Evolutionary conservation across 2,329 filamentous ascomycete genomes (phyloP), one percentile per base, ranked within the genome.

Genomic region (Fusarium pseudoanthophilum): DNA sequence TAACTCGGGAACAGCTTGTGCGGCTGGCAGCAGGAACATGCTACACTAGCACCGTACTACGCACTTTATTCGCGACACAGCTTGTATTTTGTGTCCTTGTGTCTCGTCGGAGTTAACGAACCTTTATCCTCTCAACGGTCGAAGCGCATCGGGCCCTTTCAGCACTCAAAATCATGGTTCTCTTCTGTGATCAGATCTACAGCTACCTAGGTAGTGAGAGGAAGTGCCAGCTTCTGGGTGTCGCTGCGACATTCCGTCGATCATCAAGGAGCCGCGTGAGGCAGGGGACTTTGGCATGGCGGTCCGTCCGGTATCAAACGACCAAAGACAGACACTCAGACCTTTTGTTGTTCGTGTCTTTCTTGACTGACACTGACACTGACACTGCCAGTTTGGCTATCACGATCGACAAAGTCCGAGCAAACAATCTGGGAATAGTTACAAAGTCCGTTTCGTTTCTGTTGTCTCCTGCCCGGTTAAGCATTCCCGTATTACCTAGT

Each of bases 221-320:
- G 28, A 46, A 58, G 49, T 48, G 42, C 30, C 52, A 57, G 48
- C 39, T 64, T 53, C 45, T 42, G 45, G 37, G 43, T 42, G 48
- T 51, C 60, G 58, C 52, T 60, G 42, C 53, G 48, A 48, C 60
- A 52, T 60, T 36, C 28, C 52, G 71, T 64, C 67, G 49, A 68
- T 73, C 64, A 69, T 45, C 43, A 40, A 74, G 46, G 68, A 71
- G 58, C 64, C 49, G 62, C 49, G 53, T 49, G 45, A 51, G 37
- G 51, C 60, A 60, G 42, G 56, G 53, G 51, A 60, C n/a, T 60
- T 68, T 28, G 26, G 24, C 40, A 30, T 49, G 51, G 36, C 37
- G 40, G 37, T 32, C 34, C 37, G 32, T 32, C 34, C 43, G n/a
- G 40, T 24, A 62, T 62, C 32, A 48, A 62, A 68, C 24, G 28